Conservation (phyloP, 441 rosid genomes). For the Codiaeum variegatum region DNA sequence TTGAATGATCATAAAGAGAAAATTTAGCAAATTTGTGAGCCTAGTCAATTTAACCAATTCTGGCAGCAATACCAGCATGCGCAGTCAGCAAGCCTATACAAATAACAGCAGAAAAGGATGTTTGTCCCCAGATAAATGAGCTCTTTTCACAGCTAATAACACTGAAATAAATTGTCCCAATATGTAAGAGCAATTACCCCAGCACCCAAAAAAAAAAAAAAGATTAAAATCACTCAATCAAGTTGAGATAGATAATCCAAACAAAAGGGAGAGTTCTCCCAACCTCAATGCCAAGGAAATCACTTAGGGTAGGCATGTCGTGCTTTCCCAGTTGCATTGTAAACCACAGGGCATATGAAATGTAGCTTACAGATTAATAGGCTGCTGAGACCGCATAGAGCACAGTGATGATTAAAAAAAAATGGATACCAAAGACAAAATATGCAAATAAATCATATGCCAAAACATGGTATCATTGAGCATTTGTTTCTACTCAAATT, state of each 20-base stretch:
- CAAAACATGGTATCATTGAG: background rate
- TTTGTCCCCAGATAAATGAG: background rate
- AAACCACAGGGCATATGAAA: background rate
- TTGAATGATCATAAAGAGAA: background rate
- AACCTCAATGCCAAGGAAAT: conserved; percentile 12
- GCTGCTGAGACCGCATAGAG: background rate
- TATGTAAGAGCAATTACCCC: background rate
- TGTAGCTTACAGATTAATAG: background rate
- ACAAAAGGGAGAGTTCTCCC: conserved; percentile 8
- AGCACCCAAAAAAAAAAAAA: background rate
- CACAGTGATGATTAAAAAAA: background rate
- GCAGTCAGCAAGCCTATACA: background rate
- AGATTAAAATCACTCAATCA: background rate
- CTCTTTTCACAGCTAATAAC: background rate
- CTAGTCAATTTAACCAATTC: background rate
- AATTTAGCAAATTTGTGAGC: background rate
- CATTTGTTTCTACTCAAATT: background rate
- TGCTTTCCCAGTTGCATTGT: background rate
- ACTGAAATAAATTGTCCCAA: background rate
- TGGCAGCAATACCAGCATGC: background rate
- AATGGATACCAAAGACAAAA: background rate
- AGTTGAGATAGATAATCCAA: background rate
- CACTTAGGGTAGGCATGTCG: background rate
- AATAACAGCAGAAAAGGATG: background rate
- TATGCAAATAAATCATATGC: background rate